Evolutionary conservation across 108 stramenopile species (phyloP), one percentile per base, ranked within the genome.

Genomic region (Pelagomonas calceolata): DNA sequence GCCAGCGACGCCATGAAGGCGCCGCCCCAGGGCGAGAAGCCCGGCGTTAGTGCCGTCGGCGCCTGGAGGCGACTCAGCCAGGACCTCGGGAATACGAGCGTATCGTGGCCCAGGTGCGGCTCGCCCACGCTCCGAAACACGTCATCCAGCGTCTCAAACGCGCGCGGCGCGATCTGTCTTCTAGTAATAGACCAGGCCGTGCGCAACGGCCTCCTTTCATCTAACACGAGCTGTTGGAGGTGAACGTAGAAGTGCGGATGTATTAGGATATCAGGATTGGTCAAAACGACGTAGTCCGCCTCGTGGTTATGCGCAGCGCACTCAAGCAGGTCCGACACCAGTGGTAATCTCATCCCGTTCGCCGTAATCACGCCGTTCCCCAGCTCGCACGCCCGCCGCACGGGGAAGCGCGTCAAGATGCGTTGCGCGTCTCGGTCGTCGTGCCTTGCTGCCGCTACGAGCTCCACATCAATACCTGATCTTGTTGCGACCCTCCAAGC

Each of bases 1-100:
- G 51, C 51, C 21, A 60, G 51, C 21, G 1, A 26, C 7, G 51
- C 26, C 51, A 60, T 60, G 21, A 60, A 26, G 51, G 51, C 51
- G 51, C 51, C 51, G 51, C 51, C 51, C 51, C 51, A 60, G 51
- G 51, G 51, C 21, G 51, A 60, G 51, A 60, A 60, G 51, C 51
- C 51, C 21, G 51, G 51, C 21, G 29, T 26, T 3, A 60, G 10
- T 43, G 5, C 9, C 9, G 9, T 43, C n/a, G n/a, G n/a, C 39
- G 39, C 39, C 21, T 60, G 21, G 51, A 60, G 51, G 51, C 51
- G 51, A 3, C 1, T 3, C 21, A 60, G 51, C 51, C 51, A 60
- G 51, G 3, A 17, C 21, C 51, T 17, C 7, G 51, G 51, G 10
- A 60, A 26, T 16, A 60, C 10, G 0, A 60, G 29, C 21, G 51